Evolutionary conservation across 163 green algal species (phyloP).

Genomic region (Smithsoniella earleae): DNA sequence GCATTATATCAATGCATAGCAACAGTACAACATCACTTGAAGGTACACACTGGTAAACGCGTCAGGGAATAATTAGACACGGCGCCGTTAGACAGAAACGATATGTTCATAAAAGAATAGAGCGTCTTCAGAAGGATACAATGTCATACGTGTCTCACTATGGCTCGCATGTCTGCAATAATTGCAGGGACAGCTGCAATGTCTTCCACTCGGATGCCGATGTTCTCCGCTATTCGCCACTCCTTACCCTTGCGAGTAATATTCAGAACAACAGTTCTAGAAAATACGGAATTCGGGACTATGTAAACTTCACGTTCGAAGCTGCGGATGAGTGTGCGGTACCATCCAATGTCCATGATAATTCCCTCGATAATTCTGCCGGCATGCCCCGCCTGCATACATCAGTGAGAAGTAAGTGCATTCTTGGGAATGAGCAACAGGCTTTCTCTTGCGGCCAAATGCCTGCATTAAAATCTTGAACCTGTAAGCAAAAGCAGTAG

Average conservation of each 20-base stretch:
- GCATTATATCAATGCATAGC: too few relatives aligned
- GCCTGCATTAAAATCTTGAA: too few relatives aligned
- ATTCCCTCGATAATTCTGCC: constrained; percentile 67
- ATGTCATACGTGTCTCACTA: constrained; percentile 50
- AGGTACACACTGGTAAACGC: too few relatives aligned
- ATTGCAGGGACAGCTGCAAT: constrained; percentile 43
- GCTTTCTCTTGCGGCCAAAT: too few relatives aligned
- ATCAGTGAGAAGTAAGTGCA: too few relatives aligned
- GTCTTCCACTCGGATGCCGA: constrained; percentile 69
- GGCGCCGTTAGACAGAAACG: too few relatives aligned
- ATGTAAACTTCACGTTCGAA: constrained; percentile 77
- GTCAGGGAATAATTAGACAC: too few relatives aligned
- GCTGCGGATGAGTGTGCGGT: constrained; percentile 71
- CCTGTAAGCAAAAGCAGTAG: too few relatives aligned
- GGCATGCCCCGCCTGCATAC: constrained; percentile 17
- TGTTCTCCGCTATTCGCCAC: constrained; percentile 79
- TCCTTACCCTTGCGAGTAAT: constrained; percentile 76
- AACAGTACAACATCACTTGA: too few relatives aligned
- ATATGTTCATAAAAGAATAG: too few relatives aligned
- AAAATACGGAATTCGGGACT: constrained; percentile 88
- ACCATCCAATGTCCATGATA: constrained; percentile 88
- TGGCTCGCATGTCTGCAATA: constrained; percentile 76
- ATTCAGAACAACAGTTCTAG: constrained; percentile 84
- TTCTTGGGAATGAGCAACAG: too few relatives aligned
- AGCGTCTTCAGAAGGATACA: too few relatives aligned